Percentiles rank a stretch among this genome's conserved stretches.
phyloP scores from a whole-genome alignment of 306 rosid species.

The Urtica urens region DNA sequence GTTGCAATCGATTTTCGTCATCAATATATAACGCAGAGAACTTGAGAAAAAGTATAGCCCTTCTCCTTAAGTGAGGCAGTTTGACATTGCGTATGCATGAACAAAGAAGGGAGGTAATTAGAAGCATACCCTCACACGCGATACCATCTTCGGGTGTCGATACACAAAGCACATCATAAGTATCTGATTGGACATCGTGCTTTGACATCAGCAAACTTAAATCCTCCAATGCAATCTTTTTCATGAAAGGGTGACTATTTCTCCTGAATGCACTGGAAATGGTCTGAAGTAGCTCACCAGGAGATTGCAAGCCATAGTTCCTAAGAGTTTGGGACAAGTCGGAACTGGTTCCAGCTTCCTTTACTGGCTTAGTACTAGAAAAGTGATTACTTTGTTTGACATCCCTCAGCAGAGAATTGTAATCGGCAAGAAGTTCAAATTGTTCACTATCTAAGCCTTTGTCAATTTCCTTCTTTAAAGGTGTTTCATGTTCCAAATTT shows the following conservation, averaged over 20 bases:
- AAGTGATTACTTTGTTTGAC: slow-evolving; percentile 41
- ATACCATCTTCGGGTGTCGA: slow-evolving; percentile 68
- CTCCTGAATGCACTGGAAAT: slow-evolving; percentile 72
- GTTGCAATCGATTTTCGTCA: slow-evolving; percentile 88
- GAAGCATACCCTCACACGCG: slow-evolving; percentile 95
- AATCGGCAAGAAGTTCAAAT: slow-evolving; percentile 69
- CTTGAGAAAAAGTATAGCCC: slow-evolving; percentile 75
- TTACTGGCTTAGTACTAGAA: slow-evolving; percentile 32
- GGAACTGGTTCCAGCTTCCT: slow-evolving; percentile 33
- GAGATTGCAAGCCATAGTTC: slow-evolving; percentile 45
- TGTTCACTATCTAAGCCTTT: slow-evolving; percentile 46
- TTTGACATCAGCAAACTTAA: slow-evolving; percentile 66
- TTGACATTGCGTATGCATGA: slow-evolving; percentile 90
- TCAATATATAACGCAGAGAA: slow-evolving; percentile 84
- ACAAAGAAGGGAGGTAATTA: slow-evolving; percentile 86
- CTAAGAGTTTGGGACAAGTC: slow-evolving; percentile 45
- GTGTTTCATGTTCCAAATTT: slow-evolving; percentile 34
- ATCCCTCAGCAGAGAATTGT: slow-evolving; percentile 57
- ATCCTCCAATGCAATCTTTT: slow-evolving; percentile 61
- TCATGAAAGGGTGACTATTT: slow-evolving; percentile 72
- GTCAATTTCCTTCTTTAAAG: slow-evolving; percentile 39
- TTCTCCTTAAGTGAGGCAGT: slow-evolving; percentile 86
- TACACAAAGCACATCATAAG: slow-evolving; percentile 73
- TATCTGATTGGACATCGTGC: slow-evolving; percentile 84
- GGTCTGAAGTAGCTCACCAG: slow-evolving; percentile 68